Evolutionary conservation across 2,329 filamentous ascomycete genomes (phyloP), one percentile per base, ranked within the genome.

Genomic region (Ceratocystis colombiana): DNA sequence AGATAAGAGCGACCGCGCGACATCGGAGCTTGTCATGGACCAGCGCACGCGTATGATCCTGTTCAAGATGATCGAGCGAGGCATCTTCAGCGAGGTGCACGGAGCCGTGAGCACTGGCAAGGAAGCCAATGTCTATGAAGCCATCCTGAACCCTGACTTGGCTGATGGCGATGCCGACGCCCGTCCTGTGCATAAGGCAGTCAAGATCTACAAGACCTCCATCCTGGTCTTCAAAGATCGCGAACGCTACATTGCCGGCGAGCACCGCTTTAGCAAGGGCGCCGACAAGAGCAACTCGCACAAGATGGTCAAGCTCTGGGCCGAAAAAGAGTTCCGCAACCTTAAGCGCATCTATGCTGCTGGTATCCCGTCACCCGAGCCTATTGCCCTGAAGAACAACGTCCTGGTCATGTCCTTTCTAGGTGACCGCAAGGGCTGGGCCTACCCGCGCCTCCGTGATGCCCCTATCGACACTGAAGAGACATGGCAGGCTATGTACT

Each of bases 141-240:
- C 93, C 20, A 82, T 96, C 10, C 82, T 85, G 2, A 79, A 84
- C 62, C 77, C 79, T 0, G 79, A 81, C 0, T 78, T 79, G n/a
- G 79, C 84, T 4, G 81, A 82, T 8, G 76, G 84, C 5, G 81
- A 82, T 8, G 76, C 74, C 25, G 75, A 82, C 6, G 79, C 79
- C 48, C 77, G 80, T 22, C 77, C 83, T 0, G 77, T 86, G 0
- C 90, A 96, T 72, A 85, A 90, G 62, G 94, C 94, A 12, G 91
- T 97, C 80, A 99, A 99, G 78, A 90, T 99, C 63, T 99, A 99
- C 84, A 99, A 99, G 82, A 99, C 94, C 6, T 89, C 89, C 65
- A 99, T 99, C 70, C 79, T 99, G 41, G 91, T 95, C 28, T 99
- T 99, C 84, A 97, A 97, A 78, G 94, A 99, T 77, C 84, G 94